These are phyloP conservation scores for Botrytis byssoidea DNA, from an alignment of 2,329 filamentous ascomycete genomes.

Conservation along the genomic window DNA sequence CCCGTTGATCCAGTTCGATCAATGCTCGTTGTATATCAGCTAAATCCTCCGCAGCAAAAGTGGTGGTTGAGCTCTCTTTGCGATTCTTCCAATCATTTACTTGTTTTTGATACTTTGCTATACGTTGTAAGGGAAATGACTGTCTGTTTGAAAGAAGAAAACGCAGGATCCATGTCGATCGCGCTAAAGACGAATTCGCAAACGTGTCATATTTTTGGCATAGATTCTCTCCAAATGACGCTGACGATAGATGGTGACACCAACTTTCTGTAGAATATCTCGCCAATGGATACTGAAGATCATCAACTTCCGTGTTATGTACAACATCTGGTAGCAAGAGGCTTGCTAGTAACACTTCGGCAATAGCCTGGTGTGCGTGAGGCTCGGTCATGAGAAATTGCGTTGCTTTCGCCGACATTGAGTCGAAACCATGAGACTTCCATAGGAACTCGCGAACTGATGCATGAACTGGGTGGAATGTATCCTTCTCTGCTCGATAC, in stretches of 20 bases:
- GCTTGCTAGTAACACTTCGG: not conserved
- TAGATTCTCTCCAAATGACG: not conserved
- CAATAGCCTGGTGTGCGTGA: constrained; percentile 9
- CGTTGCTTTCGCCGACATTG: constrained; percentile 16
- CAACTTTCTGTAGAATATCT: constrained; percentile 18
- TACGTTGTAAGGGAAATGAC: constrained; percentile 14
- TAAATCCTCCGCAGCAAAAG: constrained; percentile 12
- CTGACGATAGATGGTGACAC: constrained; percentile 16
- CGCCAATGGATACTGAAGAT: constrained; percentile 3
- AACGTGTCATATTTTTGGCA: constrained; percentile 1
- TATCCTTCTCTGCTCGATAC: constrained; percentile 12
- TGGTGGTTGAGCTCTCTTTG: not conserved
- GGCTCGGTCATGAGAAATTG: constrained; percentile 19
- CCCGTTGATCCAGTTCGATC: constrained; percentile 7
- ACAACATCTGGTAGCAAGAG: constrained; percentile 2
- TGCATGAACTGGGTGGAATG: not conserved
- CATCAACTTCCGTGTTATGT: not conserved
- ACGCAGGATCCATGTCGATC: constrained; percentile 19
- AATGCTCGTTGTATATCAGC: constrained; percentile 19
- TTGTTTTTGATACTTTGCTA: constrained; percentile 18
- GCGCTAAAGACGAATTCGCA: not conserved
- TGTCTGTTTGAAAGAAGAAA: constrained; percentile 10
- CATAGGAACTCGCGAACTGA: constrained; percentile 13
- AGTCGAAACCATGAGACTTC: constrained; percentile 1
- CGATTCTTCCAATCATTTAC: constrained; percentile 1